Conservation (phyloP, 768 basidiomycete species). For the Hygrocybe coccinea region DNA sequence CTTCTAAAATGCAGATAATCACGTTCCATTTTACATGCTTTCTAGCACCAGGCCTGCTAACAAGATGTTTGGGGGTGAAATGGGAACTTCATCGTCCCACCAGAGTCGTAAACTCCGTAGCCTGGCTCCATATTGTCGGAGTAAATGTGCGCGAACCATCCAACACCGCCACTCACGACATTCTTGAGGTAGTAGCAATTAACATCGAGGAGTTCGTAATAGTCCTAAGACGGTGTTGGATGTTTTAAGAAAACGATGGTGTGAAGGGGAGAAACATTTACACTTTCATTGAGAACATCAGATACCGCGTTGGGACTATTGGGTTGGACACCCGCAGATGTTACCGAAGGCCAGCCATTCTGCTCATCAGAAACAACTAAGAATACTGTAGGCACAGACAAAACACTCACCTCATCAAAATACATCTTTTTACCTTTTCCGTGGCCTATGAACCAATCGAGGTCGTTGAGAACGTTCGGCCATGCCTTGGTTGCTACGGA, state of each 20-base stretch:
- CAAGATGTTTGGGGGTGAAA: conserved; percentile 63
- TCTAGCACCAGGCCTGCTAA: conserved; percentile 32
- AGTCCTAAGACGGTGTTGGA: conserved; percentile 37
- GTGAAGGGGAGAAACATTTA: conserved; percentile 23
- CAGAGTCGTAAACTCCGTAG: conserved; percentile 58
- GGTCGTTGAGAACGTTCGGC: conserved; percentile 54
- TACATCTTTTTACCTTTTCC: conserved; percentile 71
- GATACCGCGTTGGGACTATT: conserved; percentile 61
- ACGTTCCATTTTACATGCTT: too few species aligned
- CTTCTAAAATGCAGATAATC: too few species aligned
- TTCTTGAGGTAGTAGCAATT: conserved; percentile 61
- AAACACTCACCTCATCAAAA: conserved; percentile 51
- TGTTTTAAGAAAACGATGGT: neutral
- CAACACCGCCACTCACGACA: conserved; percentile 57
- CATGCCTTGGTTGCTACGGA: conserved; percentile 51
- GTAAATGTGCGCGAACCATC: conserved; percentile 83
- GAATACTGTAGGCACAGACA: neutral
- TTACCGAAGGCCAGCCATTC: conserved; percentile 77
- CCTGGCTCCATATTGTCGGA: conserved; percentile 62
- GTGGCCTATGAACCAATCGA: conserved; percentile 64
- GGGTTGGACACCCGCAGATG: conserved; percentile 56
- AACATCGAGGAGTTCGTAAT: conserved; percentile 57
- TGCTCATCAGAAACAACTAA: conserved; percentile 21
- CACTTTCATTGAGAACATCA: conserved; percentile 57
- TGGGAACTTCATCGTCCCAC: conserved; percentile 52